A percentile compares a stretch with the other conserved stretches of the same genome.
Evolutionary conservation across 192 early-diverging fungal genomes (phyloP).

Genomic region (Coemansia sp.): DNA sequence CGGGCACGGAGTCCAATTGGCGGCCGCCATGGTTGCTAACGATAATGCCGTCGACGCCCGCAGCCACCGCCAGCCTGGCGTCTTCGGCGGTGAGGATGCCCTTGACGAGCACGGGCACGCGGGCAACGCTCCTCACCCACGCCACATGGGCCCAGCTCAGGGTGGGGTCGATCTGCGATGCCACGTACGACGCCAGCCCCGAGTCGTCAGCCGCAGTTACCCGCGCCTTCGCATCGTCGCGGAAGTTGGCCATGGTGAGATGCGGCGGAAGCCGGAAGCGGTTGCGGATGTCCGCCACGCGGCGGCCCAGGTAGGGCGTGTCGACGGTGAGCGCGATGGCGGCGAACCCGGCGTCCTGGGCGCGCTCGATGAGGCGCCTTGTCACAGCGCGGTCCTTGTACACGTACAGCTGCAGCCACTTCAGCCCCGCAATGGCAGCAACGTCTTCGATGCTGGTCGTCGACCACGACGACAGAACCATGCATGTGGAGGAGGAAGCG

Average conservation of each 20-base stretch:
- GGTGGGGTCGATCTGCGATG: slow-evolving; percentile 63
- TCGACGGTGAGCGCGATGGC: slow-evolving; percentile 64
- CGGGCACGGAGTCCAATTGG: slow-evolving; percentile 80
- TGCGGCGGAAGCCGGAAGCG: slow-evolving; percentile 61
- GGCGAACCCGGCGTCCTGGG: slow-evolving; percentile 70
- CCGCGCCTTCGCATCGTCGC: slow-evolving; percentile 20
- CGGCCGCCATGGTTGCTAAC: slow-evolving; percentile 97
- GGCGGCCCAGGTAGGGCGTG: slow-evolving; percentile 57
- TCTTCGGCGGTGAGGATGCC: slow-evolving; percentile 91
- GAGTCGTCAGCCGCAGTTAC: slow-evolving; percentile 31
- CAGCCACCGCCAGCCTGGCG: slow-evolving; percentile 74
- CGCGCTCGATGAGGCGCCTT: slow-evolving; percentile 63
- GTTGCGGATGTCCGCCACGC: slow-evolving; percentile 60
- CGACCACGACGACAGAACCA: slow-evolving; percentile 64
- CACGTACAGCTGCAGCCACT: slow-evolving; percentile 81
- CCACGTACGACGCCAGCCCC: slow-evolving; percentile 45
- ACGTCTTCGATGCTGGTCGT: slow-evolving; percentile 68
- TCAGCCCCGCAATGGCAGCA: slow-evolving; percentile 20
- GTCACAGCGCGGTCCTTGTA: slow-evolving; percentile 70
- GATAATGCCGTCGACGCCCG: slow-evolving; percentile 81
- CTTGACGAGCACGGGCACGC: slow-evolving; percentile 86
- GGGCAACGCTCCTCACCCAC: slow-evolving; percentile 80
- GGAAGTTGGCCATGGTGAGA: slow-evolving; percentile 68
- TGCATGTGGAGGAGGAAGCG: slow-evolving; percentile 49
- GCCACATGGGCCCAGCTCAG: slow-evolving; percentile 77